Conservation (phyloP, 345 rosid species). For the Camelina laxa region DNA sequence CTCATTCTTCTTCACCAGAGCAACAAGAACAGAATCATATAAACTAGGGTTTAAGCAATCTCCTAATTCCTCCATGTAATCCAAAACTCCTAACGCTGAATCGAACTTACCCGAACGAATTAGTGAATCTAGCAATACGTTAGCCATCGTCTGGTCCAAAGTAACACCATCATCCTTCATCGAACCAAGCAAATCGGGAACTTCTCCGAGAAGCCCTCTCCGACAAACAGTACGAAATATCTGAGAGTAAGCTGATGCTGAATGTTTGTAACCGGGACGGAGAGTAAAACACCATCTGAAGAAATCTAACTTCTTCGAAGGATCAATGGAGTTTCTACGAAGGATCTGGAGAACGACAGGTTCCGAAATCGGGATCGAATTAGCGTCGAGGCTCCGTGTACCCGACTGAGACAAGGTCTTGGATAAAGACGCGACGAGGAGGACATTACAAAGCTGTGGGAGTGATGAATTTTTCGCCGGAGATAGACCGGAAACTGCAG, state of each 20-base stretch:
- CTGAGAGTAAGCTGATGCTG: conserved; percentile 64
- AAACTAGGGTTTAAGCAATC: conserved; percentile 50
- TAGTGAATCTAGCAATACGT: conserved; percentile 61
- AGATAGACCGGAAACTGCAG: conserved; percentile 31
- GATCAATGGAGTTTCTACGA: conserved; percentile 57
- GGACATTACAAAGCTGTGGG: conserved; percentile 54
- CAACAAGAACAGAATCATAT: conserved; percentile 71
- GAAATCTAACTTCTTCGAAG: conserved; percentile 65
- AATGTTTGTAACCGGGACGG: conserved; percentile 63
- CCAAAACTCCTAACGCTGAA: conserved; percentile 69
- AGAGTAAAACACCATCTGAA: conserved; percentile 58
- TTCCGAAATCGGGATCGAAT: conserved; percentile 62
- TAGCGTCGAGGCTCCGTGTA: conserved; percentile 63
- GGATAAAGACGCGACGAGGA: conserved; percentile 63
- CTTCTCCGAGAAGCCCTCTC: conserved; percentile 61
- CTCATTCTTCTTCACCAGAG: conserved; percentile 67
- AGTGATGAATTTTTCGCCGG: conserved; percentile 36
- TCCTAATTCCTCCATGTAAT: conserved; percentile 73
- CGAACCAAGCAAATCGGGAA: conserved; percentile 57
- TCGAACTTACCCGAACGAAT: conserved; percentile 67
- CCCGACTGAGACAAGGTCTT: conserved; percentile 69
- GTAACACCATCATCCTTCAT: conserved; percentile 70
- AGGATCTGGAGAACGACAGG: conserved; percentile 70
- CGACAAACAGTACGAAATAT: conserved; percentile 66
- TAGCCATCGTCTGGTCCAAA: conserved; percentile 61